phyloP scores from a whole-genome alignment of 495 filamentous ascomycete species.

The Neurospora sublineolata region DNA sequence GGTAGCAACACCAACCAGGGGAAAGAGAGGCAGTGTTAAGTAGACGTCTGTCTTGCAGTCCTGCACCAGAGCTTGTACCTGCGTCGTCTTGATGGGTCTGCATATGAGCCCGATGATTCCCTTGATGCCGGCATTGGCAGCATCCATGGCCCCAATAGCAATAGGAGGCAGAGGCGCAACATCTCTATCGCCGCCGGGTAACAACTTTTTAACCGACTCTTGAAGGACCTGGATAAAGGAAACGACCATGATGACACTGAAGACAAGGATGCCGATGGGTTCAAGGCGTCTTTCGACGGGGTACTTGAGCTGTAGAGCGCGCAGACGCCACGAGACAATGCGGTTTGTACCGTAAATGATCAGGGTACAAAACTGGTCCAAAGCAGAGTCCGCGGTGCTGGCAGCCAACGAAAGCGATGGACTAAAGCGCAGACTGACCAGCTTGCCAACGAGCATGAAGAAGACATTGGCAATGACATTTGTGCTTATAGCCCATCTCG shows the following conservation, averaged over 20 bases:
- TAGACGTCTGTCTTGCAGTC: constrained; percentile 40
- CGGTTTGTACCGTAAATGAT: constrained; percentile 38
- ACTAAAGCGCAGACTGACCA: constrained; percentile 26
- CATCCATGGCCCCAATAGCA: constrained; percentile 32
- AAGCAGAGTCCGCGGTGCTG: constrained; percentile 34
- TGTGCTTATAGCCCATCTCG: constrained; percentile 43
- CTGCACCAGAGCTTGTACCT: constrained; percentile 40
- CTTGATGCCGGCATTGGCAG: constrained; percentile 32
- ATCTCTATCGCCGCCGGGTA: constrained; percentile 23
- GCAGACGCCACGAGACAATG: constrained; percentile 33
- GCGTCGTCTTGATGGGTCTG: constrained; percentile 35
- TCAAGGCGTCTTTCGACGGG: constrained; percentile 38
- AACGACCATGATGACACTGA: constrained; percentile 42
- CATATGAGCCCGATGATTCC: constrained; percentile 36
- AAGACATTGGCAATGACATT: constrained; percentile 39
- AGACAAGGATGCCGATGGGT: constrained; percentile 40
- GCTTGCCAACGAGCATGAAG: constrained; percentile 30
- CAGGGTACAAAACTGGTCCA: constrained; percentile 38
- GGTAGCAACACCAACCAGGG: constrained; percentile 28
- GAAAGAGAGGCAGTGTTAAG: constrained; percentile 41
- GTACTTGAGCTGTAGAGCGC: constrained; percentile 26
- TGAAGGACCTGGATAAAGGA: constrained; percentile 39
- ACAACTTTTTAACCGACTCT: constrained; percentile 33
- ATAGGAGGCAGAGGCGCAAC: constrained; percentile 19
- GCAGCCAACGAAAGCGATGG: constrained; percentile 38